phyloP scores from a whole-genome alignment of 495 filamentous ascomycete species.

The Thermochaetoides thermophila region DNA sequence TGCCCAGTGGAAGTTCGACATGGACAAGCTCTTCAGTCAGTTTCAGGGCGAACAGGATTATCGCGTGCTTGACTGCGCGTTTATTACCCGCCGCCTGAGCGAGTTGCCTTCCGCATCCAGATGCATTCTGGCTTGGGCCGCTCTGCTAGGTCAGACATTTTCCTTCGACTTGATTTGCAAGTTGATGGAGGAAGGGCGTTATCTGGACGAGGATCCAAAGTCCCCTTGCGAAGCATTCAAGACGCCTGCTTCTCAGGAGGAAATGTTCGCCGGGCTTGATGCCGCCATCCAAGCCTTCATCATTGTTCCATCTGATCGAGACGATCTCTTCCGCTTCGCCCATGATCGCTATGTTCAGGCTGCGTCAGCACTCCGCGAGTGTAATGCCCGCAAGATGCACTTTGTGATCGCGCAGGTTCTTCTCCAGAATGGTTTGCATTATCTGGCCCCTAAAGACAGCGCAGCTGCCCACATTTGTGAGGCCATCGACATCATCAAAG shows the following conservation, averaged over 20 bases:
- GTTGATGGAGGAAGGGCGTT: constrained; percentile 54
- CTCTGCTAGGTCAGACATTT: constrained; percentile 63
- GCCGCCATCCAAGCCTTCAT: constrained; percentile 63
- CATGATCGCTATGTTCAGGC: constrained; percentile 76
- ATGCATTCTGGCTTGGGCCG: constrained; percentile 75
- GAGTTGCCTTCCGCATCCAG: constrained; percentile 58
- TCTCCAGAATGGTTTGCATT: constrained; percentile 48
- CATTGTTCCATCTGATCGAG: constrained; percentile 56
- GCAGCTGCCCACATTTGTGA: constrained; percentile 65
- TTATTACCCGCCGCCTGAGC: constrained; percentile 58
- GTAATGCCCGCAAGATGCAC: constrained; percentile 65
- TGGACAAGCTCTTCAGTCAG: constrained; percentile 69
- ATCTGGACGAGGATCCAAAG: constrained; percentile 25
- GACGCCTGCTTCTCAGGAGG: constrained; percentile 4
- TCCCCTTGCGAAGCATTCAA: constrained; percentile 5
- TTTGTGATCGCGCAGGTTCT: constrained; percentile 69
- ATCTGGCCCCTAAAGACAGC: constrained; percentile 45
- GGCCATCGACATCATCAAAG: constrained; percentile 54
- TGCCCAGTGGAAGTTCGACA: constrained; percentile 65
- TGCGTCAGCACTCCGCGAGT: constrained; percentile 52
- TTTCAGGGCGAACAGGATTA: constrained; percentile 65
- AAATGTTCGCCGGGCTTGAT: constrained; percentile 58
- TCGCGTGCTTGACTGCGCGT: constrained; percentile 62
- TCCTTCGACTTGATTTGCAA: constrained; percentile 68
- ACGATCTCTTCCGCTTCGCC: constrained; percentile 61